Evolutionary conservation across 2,329 filamentous ascomycete species (phyloP).

Genomic region (Diplodia corticola): DNA sequence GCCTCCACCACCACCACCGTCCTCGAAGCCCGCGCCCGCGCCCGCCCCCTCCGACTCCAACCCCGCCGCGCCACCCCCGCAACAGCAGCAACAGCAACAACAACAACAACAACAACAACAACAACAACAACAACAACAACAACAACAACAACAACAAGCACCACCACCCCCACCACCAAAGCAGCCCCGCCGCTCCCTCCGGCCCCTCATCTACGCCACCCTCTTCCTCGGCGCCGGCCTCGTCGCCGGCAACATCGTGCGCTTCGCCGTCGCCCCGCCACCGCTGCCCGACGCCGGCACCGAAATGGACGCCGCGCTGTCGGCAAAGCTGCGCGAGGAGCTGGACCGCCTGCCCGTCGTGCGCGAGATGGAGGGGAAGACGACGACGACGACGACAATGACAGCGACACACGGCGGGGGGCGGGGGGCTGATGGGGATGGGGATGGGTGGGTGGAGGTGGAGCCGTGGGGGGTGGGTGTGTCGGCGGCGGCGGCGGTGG

Average conservation of each 20-base stretch:
- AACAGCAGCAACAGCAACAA: neutral
- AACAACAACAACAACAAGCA: neutral
- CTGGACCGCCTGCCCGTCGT: constrained; percentile 10
- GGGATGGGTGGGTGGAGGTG: constrained; percentile 27
- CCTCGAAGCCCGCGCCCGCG: neutral
- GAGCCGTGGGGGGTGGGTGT: neutral
- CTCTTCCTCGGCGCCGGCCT: constrained; percentile 16
- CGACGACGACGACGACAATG: constrained; percentile 31
- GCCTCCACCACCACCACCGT: neutral
- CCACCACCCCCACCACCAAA: neutral
- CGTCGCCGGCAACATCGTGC: constrained; percentile 7
- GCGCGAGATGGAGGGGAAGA: constrained; percentile 22
- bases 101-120: neutral
- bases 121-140: neutral
- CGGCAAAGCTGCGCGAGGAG: neutral
- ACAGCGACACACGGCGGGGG: constrained; percentile 27
- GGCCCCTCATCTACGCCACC: constrained; percentile 12
- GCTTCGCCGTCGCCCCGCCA: constrained; percentile 14
- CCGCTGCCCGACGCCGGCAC: constrained; percentile 7
- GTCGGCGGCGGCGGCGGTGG: neutral
- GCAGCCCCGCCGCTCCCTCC: constrained; percentile 8
- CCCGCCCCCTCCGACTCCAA: neutral
- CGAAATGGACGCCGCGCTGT: neutral
- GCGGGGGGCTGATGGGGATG: too few relatives aligned
- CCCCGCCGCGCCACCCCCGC: neutral